Evolutionary conservation across 2,329 filamentous ascomycete genomes (phyloP).

Genomic region (Setomelanomma holmii): DNA sequence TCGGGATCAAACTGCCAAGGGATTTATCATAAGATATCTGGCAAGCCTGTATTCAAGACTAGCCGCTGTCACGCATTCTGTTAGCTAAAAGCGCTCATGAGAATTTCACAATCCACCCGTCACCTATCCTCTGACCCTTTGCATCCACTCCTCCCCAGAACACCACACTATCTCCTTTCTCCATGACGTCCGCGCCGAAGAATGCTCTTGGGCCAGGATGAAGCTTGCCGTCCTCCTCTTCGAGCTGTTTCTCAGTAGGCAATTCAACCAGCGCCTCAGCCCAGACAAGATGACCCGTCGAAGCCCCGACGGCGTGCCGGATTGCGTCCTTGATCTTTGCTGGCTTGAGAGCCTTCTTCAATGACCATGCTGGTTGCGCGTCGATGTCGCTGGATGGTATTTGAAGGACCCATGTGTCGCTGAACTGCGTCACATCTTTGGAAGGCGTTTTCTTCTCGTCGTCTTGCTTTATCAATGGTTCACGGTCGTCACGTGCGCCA

Average conservation of each 20-base stretch:
- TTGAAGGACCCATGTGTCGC: constrained; percentile 56
- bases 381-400: constrained; percentile 47
- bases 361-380: constrained; percentile 24
- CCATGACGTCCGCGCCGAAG: constrained; percentile 51
- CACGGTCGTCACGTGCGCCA: constrained; percentile 31
- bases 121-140: constrained; percentile 52
- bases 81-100: constrained; percentile 22
- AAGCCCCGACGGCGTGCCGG: constrained; percentile 49
- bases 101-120: constrained; percentile 54
- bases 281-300: constrained; percentile 52
- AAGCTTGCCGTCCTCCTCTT: constrained; percentile 50
- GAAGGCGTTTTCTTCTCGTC: constrained; percentile 14
- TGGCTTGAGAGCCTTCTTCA: constrained; percentile 48
- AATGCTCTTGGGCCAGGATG: constrained; percentile 54
- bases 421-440: constrained; percentile 40
- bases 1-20: too few relatives aligned
- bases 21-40: too few relatives aligned
- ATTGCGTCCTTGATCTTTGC: constrained; percentile 55
- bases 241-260: constrained; percentile 38
- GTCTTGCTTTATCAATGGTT: background rate
- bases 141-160: constrained; percentile 55
- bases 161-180: constrained; percentile 45
- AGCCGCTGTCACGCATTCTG: too few relatives aligned
- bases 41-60: too few relatives aligned
- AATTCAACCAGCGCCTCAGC: constrained; percentile 51